Evolutionary conservation across 148 eudicot genomes (phyloP), one percentile per base, ranked within the genome.

Genomic region (Fagopyrum tataricum): DNA sequence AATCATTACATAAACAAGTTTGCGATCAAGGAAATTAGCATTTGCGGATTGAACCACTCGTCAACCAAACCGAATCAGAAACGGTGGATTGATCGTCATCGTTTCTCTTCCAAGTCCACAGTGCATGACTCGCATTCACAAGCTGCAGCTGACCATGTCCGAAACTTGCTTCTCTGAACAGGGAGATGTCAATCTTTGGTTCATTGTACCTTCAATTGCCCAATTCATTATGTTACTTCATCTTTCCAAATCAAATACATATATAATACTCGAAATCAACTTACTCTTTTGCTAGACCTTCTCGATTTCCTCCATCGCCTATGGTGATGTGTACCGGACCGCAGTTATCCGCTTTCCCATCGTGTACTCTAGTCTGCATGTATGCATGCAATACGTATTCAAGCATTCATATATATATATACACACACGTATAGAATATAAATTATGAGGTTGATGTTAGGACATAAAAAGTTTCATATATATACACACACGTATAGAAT

Each of bases 81-180:
- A 39, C 66, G 3, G 84, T 70, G 0, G 79, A 42, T 11, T 78
- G 68, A 74, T 87, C 83, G 26, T 91, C 88, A 0, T 79, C 71
- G 52, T 88, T 91, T 67, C 91, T 67, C 43, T 84, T 87, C 96
- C 96, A 91, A 5, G 82, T 76, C 96, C 96, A 91, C 74, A 18
- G 62, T 7, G 96, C 91, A 76, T 85, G 88, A 6, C 78, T 88
- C 75, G 83, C 79, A 79, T 88, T 88, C 42, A 85, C 79, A 39
- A 91, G 81, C 46, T 82, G 70, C 4, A 91, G n/a, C 72, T 79
- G 64, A n/a, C 90, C 97, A 73, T 88, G 91, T 44, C 97, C 97
- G 55, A 91, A 91, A 74, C 92, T 88, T 39, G 93, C 89, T 77
- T 91, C 97, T 78, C 97, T 86, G 51, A 87, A 87, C 4, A 81